These are phyloP conservation scores for Leersia perrieri DNA, from an alignment of 176 grass and related monocot genomes.

Conservation along the genomic window DNA sequence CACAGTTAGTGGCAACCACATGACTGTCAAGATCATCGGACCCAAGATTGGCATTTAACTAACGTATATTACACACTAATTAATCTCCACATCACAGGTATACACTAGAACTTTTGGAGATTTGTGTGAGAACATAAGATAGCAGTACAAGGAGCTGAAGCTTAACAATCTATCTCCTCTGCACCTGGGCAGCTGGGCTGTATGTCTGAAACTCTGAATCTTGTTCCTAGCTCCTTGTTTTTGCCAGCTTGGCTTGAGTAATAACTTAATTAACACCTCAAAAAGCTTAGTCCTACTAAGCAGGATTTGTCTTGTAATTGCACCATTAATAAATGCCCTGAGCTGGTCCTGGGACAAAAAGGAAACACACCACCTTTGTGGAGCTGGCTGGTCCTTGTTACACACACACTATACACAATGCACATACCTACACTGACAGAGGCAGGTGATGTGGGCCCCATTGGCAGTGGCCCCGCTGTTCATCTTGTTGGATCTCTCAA, in stretches of 20 bases:
- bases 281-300: background rate
- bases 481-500: constrained; percentile 11
- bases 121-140: background rate
- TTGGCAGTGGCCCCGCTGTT: background rate
- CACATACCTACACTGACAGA: background rate
- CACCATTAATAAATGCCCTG: background rate
- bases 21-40: background rate
- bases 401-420: too few relatives aligned
- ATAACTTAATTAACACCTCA: background rate
- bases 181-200: background rate
- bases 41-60: constrained; percentile 4
- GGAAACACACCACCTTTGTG: constrained; percentile 18
- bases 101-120: background rate
- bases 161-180: background rate
- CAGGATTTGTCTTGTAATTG: background rate
- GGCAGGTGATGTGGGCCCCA: background rate
- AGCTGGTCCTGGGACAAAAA: background rate
- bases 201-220: background rate
- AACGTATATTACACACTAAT: background rate
- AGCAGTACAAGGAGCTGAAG: background rate
- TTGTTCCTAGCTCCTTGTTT: background rate
- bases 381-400: background rate
- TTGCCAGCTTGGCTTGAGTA: background rate
- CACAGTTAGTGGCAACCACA: background rate
- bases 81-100: background rate